Evolutionary conservation across 192 early-diverging fungal species (phyloP).

Genomic region (Thoreauomyces humboldtii): DNA sequence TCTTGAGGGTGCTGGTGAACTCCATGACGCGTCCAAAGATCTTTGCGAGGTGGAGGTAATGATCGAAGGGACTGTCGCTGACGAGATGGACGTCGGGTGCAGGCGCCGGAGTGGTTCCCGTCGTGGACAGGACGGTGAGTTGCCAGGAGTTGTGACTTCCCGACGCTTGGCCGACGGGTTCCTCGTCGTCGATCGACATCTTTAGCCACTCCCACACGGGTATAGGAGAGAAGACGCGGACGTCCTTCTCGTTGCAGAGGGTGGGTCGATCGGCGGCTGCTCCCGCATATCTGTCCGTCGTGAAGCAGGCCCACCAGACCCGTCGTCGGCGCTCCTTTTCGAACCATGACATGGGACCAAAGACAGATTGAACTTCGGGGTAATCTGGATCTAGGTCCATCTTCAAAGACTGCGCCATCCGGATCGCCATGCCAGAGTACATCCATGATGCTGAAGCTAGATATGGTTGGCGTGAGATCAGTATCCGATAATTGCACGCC

Average conservation of each 20-base stretch:
- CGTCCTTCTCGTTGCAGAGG: constrained; percentile 20
- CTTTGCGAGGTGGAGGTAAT: constrained; percentile 35
- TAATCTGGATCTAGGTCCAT: constrained; percentile 36
- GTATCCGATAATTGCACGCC: too few species aligned
- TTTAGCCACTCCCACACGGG: constrained; percentile 5
- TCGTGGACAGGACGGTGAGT: constrained; percentile 16
- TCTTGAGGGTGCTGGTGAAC: constrained; percentile 30
- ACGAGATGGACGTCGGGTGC: neutral
- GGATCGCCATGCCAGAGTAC: constrained; percentile 53
- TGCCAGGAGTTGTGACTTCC: constrained; percentile 18
- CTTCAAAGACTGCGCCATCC: constrained; percentile 43
- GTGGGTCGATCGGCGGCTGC: constrained; percentile 36
- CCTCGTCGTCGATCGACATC: constrained; percentile 39
- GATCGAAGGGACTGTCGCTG: constrained; percentile 11
- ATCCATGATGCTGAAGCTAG: constrained; percentile 39
- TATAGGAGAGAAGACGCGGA: constrained; percentile 23
- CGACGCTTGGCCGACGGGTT: constrained; percentile 4
- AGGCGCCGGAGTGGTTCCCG: constrained; percentile 12
- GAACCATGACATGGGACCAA: constrained; percentile 29
- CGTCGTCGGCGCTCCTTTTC: constrained; percentile 41
- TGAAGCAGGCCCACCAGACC: constrained; percentile 48
- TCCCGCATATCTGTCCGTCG: constrained; percentile 39
- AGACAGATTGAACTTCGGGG: constrained; percentile 6
- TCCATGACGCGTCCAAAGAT: constrained; percentile 46
- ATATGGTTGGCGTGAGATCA: too few species aligned